Evolutionary conservation across 2,329 filamentous ascomycete genomes (phyloP).

Genomic region (Drechslerella dactyloides): DNA sequence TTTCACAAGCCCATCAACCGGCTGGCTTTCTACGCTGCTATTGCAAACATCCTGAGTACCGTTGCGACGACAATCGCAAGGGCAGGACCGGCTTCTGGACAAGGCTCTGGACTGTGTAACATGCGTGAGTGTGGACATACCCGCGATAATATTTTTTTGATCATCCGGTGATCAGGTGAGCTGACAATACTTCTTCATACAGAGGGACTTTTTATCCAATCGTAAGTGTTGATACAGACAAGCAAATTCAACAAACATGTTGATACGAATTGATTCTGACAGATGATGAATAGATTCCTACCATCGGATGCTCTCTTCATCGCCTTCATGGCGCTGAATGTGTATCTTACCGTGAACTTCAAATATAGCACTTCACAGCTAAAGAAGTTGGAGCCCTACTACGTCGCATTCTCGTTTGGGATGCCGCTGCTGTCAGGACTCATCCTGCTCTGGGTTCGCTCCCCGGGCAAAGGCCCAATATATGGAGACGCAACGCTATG

Average conservation of each 20-base stretch:
- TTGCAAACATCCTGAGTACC: slow-evolving; percentile 80
- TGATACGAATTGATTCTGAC: slow-evolving; percentile 26
- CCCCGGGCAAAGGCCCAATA: slow-evolving; percentile 63
- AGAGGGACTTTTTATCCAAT: slow-evolving; percentile 81
- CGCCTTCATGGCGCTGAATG: slow-evolving; percentile 81
- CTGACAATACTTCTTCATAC: slow-evolving; percentile 64
- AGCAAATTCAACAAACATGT: neutral
- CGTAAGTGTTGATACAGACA: too few species aligned
- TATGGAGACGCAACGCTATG: slow-evolving; percentile 79
- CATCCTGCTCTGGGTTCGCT: slow-evolving; percentile 69
- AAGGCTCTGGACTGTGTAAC: slow-evolving; percentile 67
- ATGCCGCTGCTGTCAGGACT: slow-evolving; percentile 73
- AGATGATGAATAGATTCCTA: slow-evolving; percentile 68
- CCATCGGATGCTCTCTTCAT: slow-evolving; percentile 78
- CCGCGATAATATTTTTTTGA: slow-evolving; percentile 20
- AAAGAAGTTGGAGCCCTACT: slow-evolving; percentile 72
- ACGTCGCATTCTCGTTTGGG: slow-evolving; percentile 74
- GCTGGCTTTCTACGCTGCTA: slow-evolving; percentile 80
- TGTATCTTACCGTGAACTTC: slow-evolving; percentile 79
- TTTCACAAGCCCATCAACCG: slow-evolving; percentile 90
- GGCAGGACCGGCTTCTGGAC: slow-evolving; percentile 63
- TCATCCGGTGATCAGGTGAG: slow-evolving; percentile 22
- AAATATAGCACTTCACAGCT: slow-evolving; percentile 72
- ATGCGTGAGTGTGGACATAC: slow-evolving; percentile 58
- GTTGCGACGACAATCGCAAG: slow-evolving; percentile 76